Conservation (phyloP, 306 rosid species). For the Fragaria iinumae region DNA sequence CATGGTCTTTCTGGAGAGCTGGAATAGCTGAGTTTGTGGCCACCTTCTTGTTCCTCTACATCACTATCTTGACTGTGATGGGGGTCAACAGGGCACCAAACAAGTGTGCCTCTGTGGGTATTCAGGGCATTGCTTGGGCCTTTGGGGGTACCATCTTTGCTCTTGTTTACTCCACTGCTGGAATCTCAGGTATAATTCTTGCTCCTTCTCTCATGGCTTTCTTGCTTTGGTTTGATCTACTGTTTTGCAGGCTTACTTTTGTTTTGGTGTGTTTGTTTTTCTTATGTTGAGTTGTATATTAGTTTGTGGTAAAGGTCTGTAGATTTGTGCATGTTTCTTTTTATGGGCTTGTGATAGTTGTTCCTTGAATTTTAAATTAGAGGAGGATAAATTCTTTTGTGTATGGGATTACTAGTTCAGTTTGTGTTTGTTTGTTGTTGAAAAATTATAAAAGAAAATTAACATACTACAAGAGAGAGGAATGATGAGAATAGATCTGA, state of each 20-base stretch:
- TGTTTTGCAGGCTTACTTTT: neutral
- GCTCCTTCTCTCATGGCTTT: neutral
- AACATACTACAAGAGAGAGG: neutral
- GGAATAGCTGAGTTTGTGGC: conserved; percentile 50
- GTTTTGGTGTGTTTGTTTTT: neutral
- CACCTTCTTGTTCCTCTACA: conserved; percentile 46
- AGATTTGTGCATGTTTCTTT: neutral
- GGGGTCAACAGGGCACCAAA: conserved; percentile 20
- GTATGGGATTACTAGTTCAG: neutral
- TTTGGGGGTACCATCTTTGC: conserved; percentile 53
- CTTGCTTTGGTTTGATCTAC: neutral
- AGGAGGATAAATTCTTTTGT: neutral
- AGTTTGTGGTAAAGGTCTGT: neutral
- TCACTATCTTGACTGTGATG: conserved; percentile 47
- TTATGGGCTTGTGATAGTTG: neutral
- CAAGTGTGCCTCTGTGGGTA: conserved; percentile 40
- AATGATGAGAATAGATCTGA: neutral
- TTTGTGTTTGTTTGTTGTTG: neutral
- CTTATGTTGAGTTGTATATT: neutral
- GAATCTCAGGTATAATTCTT: conserved; percentile 36
- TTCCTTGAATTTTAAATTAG: neutral
- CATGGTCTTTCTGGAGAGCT: conserved; percentile 49
- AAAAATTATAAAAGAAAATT: neutral
- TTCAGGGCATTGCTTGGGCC: conserved; percentile 52
- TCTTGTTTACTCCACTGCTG: conserved; percentile 46